Base-by-base conservation (phyloP, 225 moss, liverwort and hornwort species). In the Antitrichia curtipendula region DNA sequence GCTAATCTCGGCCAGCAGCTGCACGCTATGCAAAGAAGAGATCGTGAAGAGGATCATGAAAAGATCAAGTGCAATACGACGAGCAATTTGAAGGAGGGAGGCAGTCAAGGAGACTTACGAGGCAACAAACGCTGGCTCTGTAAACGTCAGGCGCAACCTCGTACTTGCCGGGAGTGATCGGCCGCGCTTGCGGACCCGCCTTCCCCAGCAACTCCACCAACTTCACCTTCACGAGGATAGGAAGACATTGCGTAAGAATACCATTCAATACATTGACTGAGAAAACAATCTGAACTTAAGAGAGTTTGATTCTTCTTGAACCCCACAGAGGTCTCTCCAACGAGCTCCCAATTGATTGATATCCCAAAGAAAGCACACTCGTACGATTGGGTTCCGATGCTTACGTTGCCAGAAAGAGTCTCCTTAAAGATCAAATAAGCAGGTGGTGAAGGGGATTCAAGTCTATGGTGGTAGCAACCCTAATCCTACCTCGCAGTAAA, bases 1-100 rank as follows among this genome's bases (percentile, higher is more conserved):
- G 80, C 92, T 83, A 62, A 92, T 92, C 86, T 93, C 92, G 64
- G 87, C 83, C 89, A 93, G 82, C 65, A 93, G 84, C 92, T 93
- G 93, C 84, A 77, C 85, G 72, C 91, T 85, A 85, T 56, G 78
- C 86, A 59, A 60, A 68, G 65, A 45, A 63, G 63, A 49, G 81
- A 41, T 61, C 22, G 14, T 61, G 61, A 60, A 49, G 59, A 68
- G 84, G 65, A 70, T 69, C 88, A 70, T 82, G 77, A 75, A 82
- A 53, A 85, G 36, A 78, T 13, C 36, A 63, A 69, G 71, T 75
- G 54, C n/a, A 78, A 56, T 29, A 57, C 31, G 45, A 72, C 52
- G 32, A 73, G 66, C 70, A 78, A 56, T 54, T 63, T 34, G 54
- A 43, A 43, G 50, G 61, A 63, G 71, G 70, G 54, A 75, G 63